phyloP scores from a whole-genome alignment of 192 early-diverging fungal genomes.

The Chytriomyces sp. region DNA sequence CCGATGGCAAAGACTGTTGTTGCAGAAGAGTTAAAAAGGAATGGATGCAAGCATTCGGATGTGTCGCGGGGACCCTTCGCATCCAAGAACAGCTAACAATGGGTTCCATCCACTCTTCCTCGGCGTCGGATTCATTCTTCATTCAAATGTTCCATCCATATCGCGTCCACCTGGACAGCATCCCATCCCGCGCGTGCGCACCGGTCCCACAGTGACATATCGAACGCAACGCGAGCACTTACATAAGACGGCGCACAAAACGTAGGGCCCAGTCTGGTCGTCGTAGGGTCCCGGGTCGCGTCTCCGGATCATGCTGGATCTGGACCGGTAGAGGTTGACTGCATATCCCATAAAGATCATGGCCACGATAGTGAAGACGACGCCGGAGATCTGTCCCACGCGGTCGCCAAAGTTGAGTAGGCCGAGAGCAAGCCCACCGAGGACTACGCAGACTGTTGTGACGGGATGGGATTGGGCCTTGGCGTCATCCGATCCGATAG shows the following conservation, averaged over 20 bases:
- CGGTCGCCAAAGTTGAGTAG: slow-evolving; percentile 77
- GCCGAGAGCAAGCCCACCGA: slow-evolving; percentile 72
- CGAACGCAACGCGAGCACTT: no score
- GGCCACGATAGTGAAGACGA: slow-evolving; percentile 72
- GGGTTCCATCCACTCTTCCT: no score
- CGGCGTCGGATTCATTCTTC: no score
- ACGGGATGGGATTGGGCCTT: not conserved
- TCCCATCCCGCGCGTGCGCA: no score
- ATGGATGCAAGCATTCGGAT: not conserved
- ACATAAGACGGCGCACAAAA: slow-evolving; percentile 67
- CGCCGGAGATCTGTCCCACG: slow-evolving; percentile 67
- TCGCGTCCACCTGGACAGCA: no score
- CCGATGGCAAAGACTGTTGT: slow-evolving; percentile 20
- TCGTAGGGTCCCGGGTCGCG: slow-evolving; percentile 62
- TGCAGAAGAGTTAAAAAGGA: not conserved
- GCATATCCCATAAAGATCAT: slow-evolving; percentile 59
- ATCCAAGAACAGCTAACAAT: no score
- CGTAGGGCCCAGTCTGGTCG: slow-evolving; percentile 69
- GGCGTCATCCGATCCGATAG: no score
- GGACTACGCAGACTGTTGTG: slow-evolving; percentile 56
- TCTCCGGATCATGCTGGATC: slow-evolving; percentile 67
- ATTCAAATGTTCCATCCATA: no score
- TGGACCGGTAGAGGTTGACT: slow-evolving; percentile 68
- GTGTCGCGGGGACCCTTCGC: no score
- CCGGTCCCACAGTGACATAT: no score